Percentiles rank a stretch among this genome's conserved stretches.
These are phyloP conservation scores for Blastobotrys mokoenaii DNA, from an alignment of 805 yeast genomes.

Conservation along the genomic window DNA sequence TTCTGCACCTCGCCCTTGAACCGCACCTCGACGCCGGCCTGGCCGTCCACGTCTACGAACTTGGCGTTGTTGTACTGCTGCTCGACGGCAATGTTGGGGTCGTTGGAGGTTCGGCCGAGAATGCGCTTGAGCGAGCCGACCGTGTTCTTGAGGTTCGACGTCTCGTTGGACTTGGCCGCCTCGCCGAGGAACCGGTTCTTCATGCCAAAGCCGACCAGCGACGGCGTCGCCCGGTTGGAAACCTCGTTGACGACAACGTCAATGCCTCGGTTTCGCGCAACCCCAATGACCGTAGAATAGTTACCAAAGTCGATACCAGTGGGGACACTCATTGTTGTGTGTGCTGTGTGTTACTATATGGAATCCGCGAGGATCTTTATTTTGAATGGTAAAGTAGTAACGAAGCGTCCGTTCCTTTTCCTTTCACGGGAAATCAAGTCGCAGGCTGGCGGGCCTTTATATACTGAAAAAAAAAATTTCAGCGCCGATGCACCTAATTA, in stretches of 20 bases:
- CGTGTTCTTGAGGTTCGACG: constrained; percentile 92
- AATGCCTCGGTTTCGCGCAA: constrained; percentile 97
- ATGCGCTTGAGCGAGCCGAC: constrained; percentile 92
- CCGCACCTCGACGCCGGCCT: constrained; percentile 75
- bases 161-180: constrained; percentile 91
- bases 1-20: constrained; percentile 69
- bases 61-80: constrained; percentile 64
- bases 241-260: constrained; percentile 98
- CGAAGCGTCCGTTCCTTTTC: background rate
- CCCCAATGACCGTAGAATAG: constrained; percentile 79
- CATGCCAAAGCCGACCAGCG: constrained; percentile 82
- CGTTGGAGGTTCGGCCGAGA: constrained; percentile 64
- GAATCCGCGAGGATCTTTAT: background rate
- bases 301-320: constrained; percentile 98
- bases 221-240: constrained; percentile 93
- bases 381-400: background rate
- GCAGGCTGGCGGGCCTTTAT: background rate
- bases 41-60: constrained; percentile 59
- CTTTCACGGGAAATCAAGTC: constrained; percentile 3
- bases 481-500: background rate
- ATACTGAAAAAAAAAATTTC: constrained; percentile 5
- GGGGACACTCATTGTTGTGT: constrained; percentile 67
- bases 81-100: constrained; percentile 74
- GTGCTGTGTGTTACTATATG: constrained; percentile 7
- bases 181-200: constrained; percentile 93